Evolutionary conservation across 2,329 filamentous ascomycete genomes (phyloP).

Genomic region (Penicillium sp.): DNA sequence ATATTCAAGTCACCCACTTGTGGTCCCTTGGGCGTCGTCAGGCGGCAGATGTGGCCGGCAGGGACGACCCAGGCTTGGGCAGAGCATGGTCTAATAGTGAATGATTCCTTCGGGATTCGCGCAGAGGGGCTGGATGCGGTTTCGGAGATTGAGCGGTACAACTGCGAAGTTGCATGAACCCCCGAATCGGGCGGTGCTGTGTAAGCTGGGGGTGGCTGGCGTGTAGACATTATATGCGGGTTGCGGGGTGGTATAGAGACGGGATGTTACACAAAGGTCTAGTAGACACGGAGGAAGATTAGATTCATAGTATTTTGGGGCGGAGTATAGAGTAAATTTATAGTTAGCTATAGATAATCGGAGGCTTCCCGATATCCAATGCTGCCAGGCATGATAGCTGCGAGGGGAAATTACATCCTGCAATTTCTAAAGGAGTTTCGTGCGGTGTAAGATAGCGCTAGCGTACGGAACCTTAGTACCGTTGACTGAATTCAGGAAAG

Average conservation of each 20-base stretch:
- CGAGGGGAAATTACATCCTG: conserved; percentile 1
- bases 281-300: no score
- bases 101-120: conserved; percentile 43
- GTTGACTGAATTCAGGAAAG: neutral
- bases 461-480: neutral
- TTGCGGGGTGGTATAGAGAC: neutral
- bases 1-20: conserved; percentile 84
- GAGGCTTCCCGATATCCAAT: neutral
- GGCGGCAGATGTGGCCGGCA: conserved; percentile 65
- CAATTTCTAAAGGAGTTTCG: neutral
- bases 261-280: neutral
- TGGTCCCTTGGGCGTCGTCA: conserved; percentile 72
- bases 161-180: conserved; percentile 35
- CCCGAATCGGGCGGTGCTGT: conserved; percentile 36
- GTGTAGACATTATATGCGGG: conserved; percentile 26
- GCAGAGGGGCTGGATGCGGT: conserved; percentile 31
- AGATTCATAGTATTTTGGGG: neutral
- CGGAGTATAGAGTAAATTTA: neutral
- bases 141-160: conserved; percentile 40
- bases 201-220: conserved; percentile 41
- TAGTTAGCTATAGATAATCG: neutral
- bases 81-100: conserved; percentile 69
- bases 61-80: conserved; percentile 70
- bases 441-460: neutral
- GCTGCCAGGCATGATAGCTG: neutral